Percentiles rank a stretch among this genome's conserved stretches.
Evolutionary conservation across 345 rosid genomes (phyloP).

Genomic region (Pistacia integerrima): DNA sequence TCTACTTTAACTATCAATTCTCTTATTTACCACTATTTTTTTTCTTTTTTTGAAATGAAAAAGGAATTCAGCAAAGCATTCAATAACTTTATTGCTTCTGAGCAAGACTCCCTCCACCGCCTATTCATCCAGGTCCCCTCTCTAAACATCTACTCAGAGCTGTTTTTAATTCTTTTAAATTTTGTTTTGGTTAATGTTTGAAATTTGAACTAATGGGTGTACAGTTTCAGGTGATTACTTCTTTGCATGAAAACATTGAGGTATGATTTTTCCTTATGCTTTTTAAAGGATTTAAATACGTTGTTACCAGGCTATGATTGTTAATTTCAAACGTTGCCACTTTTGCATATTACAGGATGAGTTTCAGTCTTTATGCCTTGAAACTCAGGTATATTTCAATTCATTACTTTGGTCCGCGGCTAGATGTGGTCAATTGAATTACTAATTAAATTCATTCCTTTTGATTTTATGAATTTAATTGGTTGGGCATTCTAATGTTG

Average conservation of each 20-base stretch:
- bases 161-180: not conserved
- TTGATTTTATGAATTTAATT: too few relatives aligned
- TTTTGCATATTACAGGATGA: conserved; percentile 51
- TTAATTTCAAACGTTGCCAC: conserved; percentile 8
- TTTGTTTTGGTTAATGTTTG: not conserved
- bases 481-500: too few relatives aligned
- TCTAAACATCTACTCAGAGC: not conserved
- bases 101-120: conserved; percentile 53
- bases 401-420: not conserved
- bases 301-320: too few relatives aligned
- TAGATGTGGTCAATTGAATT: not conserved
- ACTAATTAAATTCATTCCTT: too few relatives aligned
- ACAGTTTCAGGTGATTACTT: conserved; percentile 57
- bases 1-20: too few relatives aligned
- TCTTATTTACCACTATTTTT: not conserved
- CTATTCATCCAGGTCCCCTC: conserved; percentile 55
- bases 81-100: conserved; percentile 43
- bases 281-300: not conserved
- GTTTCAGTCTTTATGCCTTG: conserved; percentile 56
- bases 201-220: not conserved
- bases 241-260: conserved; percentile 64
- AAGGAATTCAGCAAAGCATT: conserved; percentile 58
- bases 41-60: not conserved
- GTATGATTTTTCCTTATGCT: conserved; percentile 31
- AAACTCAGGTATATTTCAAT: conserved; percentile 47